Base-by-base conservation (phyloP, 2,329 filamentous ascomycete species). In the Alternaria sp. region DNA sequence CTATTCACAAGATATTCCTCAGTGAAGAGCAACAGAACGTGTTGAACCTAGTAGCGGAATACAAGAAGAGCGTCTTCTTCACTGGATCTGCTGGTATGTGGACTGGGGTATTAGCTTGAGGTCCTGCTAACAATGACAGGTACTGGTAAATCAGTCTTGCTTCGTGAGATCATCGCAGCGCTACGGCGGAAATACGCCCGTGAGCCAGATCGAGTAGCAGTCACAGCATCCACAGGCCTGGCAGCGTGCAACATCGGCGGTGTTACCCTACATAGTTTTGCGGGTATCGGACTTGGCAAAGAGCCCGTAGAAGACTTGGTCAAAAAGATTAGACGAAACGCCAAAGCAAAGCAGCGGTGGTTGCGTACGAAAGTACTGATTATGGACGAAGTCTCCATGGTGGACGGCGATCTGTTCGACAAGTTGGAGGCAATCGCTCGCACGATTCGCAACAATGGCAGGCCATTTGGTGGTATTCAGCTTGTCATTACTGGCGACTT, bases 341-440 rank as follows among this genome's bases (percentile, higher is more conserved):
- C 87, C 18, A 98, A 97, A 76, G 93, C 93, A 22, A 94, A 92
- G 75, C 90, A 89, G 65, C 87, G 94, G 41, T 99, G 96, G 96
- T 81, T 96, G 66, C 88, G 89, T 58, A 97, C 93, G 0, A 97
- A 94, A 74, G 88, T 93, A 12, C 85, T 99, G 25, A 86, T 99
- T 68, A 87, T 99, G 70, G 95, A 99, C 79, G 95, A 99, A 77
- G 90, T 99, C 4, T 98, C 95, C 12, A 99, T 99, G 96, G 94
- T 99, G 5, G 95, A 99, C 71, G 95, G 93, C 1, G 94, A 97
- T 34, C 84, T 99, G 0, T 99, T 98, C 68, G 95, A 99, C 82
- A 99, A 99, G 78, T 85, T 99, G 18, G 93, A 96, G 63, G 87
- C 91, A 62, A 91, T 99, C 67, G 94, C 94, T 14, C 87, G 94